A percentile compares a stretch with the other conserved stretches of the same genome.
phyloP scores from a whole-genome alignment of 768 basidiomycete species.

The Phaeolepiota aurea region DNA sequence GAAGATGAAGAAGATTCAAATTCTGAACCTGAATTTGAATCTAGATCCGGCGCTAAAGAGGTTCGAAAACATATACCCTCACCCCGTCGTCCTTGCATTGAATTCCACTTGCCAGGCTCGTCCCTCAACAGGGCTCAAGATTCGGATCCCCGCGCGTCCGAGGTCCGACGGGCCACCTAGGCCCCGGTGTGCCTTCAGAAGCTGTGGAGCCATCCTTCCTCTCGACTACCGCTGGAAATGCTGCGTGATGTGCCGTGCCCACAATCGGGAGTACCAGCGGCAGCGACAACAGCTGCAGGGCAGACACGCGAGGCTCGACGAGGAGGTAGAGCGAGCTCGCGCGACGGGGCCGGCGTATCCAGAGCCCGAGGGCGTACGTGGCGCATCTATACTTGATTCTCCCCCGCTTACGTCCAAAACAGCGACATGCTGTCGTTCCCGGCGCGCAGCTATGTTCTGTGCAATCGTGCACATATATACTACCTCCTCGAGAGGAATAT shows the following conservation, averaged over 20 bases:
- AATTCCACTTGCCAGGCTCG: constrained; percentile 2
- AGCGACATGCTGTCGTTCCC: constrained; percentile 11
- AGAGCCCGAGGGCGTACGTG: no score
- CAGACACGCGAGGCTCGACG: constrained; percentile 12
- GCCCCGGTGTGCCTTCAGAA: constrained; percentile 19
- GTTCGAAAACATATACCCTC: no score
- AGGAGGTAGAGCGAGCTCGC: constrained; percentile 9
- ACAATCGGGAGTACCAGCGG: constrained; percentile 25
- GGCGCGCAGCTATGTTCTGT: constrained; percentile 30
- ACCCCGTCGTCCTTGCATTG: no score
- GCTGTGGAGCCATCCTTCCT: constrained; percentile 24
- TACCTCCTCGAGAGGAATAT: constrained; percentile 29
- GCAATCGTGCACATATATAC: constrained; percentile 22
- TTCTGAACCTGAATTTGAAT: constrained; percentile 2
- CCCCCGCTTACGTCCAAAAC: no score
- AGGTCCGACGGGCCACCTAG: constrained; percentile 2
- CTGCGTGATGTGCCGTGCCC: constrained; percentile 32
- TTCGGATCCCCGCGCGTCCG: constrained; percentile 23
- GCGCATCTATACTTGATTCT: no score
- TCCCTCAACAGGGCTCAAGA: constrained; percentile 16
- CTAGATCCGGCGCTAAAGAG: no score
- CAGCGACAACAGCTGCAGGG: constrained; percentile 18
- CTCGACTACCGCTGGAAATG: constrained; percentile 29
- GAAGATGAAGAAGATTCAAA: constrained; percentile 6
- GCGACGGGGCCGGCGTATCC: no score